Conservation (phyloP, 2,329 filamentous ascomycete species). For the Polytolypa hystricis region DNA sequence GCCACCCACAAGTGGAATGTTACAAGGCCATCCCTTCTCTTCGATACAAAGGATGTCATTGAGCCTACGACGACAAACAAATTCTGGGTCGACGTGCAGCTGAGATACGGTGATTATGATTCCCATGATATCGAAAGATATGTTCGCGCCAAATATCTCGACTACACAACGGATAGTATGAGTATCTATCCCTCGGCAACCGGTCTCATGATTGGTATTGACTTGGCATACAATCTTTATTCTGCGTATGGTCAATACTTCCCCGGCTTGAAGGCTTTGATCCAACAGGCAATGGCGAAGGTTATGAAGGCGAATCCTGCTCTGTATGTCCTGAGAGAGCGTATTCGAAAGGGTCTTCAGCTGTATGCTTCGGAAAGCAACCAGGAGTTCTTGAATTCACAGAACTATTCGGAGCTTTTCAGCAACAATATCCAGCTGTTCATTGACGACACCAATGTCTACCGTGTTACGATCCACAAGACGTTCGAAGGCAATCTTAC, state of each 20-base stretch:
- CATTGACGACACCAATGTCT: slow-evolving; percentile 98
- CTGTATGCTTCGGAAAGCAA: slow-evolving; percentile 97
- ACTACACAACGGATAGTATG: slow-evolving; percentile 97
- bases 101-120: slow-evolving; percentile 96
- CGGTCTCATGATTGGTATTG: slow-evolving; percentile 93
- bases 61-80: slow-evolving; percentile 94
- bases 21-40: slow-evolving; percentile 80
- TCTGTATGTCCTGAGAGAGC: slow-evolving; percentile 88
- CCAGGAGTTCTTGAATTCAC: slow-evolving; percentile 97
- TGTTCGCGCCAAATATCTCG: slow-evolving; percentile 92
- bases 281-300: slow-evolving; percentile 99
- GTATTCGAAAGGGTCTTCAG: slow-evolving; percentile 96
- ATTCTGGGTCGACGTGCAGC: slow-evolving; percentile 96
- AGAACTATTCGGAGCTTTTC: slow-evolving; percentile 98
- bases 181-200: slow-evolving; percentile 97
- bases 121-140: slow-evolving; percentile 98
- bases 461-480: slow-evolving; percentile 98
- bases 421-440: slow-evolving; percentile 98
- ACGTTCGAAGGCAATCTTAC: slow-evolving; percentile 98
- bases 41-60: slow-evolving; percentile 93
- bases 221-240: slow-evolving; percentile 96
- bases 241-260: slow-evolving; percentile 98
- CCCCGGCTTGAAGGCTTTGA: slow-evolving; percentile 85
- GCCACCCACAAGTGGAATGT: slow-evolving; percentile 99
- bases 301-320: slow-evolving; percentile 99